Conservation (phyloP, 2,329 filamentous ascomycete species). For the Phaeosphaeria sp. region DNA sequence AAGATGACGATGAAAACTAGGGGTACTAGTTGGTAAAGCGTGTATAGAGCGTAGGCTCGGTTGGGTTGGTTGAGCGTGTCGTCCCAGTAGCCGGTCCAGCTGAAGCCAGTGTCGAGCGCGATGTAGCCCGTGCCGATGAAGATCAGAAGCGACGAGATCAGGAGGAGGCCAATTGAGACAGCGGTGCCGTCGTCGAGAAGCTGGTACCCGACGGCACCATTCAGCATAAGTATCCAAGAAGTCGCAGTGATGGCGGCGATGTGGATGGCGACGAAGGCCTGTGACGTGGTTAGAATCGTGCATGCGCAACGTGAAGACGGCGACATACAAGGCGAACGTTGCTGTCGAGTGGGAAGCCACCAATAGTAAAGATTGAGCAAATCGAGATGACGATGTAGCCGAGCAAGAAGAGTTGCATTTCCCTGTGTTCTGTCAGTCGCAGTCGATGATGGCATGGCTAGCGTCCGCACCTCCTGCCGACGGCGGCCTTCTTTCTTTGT, state of each 20-base stretch:
- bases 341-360: slow-evolving; percentile 78
- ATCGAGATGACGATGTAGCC: slow-evolving; percentile 88
- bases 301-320: background rate
- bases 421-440: slow-evolving; percentile 63
- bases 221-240: slow-evolving; percentile 89
- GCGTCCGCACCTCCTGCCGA: slow-evolving; percentile 78
- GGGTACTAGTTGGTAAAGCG: slow-evolving; percentile 89
- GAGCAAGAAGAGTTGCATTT: slow-evolving; percentile 93
- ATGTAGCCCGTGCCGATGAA: slow-evolving; percentile 96
- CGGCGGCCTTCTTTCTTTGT: slow-evolving; percentile 89
- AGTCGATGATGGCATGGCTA: background rate
- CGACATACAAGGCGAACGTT: slow-evolving; percentile 73
- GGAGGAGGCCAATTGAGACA: slow-evolving; percentile 78
- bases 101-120: slow-evolving; percentile 88
- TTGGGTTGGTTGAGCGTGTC: slow-evolving; percentile 57
- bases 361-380: slow-evolving; percentile 96
- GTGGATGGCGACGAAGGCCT: slow-evolving; percentile 90
- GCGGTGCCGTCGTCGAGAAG: slow-evolving; percentile 91
- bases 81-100: slow-evolving; percentile 82
- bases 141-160: slow-evolving; percentile 72
- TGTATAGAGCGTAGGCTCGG: slow-evolving; percentile 85
- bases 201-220: slow-evolving; percentile 91
- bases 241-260: slow-evolving; percentile 88
- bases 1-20: slow-evolving; percentile 88
- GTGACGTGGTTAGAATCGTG: slow-evolving; percentile 13